Base-by-base conservation (phyloP, 768 basidiomycete species). In the Suillus decipiens region DNA sequence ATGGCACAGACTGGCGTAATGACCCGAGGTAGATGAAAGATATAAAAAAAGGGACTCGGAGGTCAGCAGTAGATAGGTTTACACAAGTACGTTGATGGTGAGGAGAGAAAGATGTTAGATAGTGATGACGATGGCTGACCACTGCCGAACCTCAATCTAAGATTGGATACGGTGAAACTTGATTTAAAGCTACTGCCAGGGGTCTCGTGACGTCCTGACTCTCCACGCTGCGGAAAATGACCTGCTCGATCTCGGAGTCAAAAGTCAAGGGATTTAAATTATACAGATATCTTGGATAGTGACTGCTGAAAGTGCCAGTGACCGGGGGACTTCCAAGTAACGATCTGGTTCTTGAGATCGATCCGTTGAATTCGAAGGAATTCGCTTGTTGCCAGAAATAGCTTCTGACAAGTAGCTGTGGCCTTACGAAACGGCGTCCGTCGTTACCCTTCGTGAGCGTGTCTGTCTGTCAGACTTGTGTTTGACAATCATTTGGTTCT, bases 1-100 rank as follows among this genome's bases (percentile, higher is more conserved):
- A 95, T 93, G 60, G 60, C 61, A 51, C 28, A 61, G 51, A 62
- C 51, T 57, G 28, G 12, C 39, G 51, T 55, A 34, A 37, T 42
- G 53, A 62, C 53, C 61, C 9, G 39, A 10, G 19, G 28, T n/a
- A 36, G 41, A 56, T 33, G 34, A 15, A n/a, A 45, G 39, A 51
- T 61, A 42, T n/a, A n/a, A 28, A 28, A 39, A 51, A 5, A 17
- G 37, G 45, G n/a, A 34, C 33, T 45, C 7, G 41, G 47, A 5
- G 39, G 36, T 17, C 11, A 48, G 36, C 3, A 33, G 24, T 31
- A 33, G 28, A 28, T 28, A 37, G 54, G 48, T 7, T 19, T 59
- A 14, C 11, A 33, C 41, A 31, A 10, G 47, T 63, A 59, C 28
- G 55, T 55, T 48, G 71, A 67, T 67, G 67, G 61, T 48, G 59